phyloP scores from a whole-genome alignment of 2,329 filamentous ascomycete species.

The Fusarium temperatum region DNA sequence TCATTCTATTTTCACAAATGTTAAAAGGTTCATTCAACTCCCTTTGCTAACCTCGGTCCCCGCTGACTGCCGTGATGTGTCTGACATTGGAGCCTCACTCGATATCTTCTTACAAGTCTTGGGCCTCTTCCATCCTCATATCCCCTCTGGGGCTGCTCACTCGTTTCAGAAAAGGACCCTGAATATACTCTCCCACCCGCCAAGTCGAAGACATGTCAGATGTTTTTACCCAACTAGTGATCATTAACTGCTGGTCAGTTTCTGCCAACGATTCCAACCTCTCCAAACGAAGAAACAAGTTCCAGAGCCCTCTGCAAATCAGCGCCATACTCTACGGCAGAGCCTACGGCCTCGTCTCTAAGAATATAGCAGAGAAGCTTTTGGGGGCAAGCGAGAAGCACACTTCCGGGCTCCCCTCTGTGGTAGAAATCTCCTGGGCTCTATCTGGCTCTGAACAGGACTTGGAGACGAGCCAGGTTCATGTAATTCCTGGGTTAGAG shows the following conservation, averaged over 20 bases:
- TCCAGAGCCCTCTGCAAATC: neutral
- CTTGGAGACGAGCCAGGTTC: constrained; percentile 11
- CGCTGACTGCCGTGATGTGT: neutral
- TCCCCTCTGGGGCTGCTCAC: neutral
- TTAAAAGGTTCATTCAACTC: constrained; percentile 1
- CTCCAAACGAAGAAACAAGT: neutral
- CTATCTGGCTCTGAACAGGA: neutral
- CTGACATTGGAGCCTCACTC: neutral
- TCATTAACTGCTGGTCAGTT: constrained; percentile 4
- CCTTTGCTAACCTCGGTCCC: neutral
- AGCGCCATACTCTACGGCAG: neutral
- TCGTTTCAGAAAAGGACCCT: neutral
- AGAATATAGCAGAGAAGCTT: neutral
- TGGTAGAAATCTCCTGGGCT: constrained; percentile 6
- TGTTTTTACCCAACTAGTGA: neutral
- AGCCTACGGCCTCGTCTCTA: constrained; percentile 6
- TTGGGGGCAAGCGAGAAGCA: neutral
- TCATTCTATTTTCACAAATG: neutral
- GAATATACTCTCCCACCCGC: neutral
- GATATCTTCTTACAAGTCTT: constrained; percentile 1
- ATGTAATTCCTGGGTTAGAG: constrained; percentile 3
- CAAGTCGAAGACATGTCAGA: constrained; percentile 13
- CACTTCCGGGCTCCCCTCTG: neutral
- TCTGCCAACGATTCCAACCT: neutral
- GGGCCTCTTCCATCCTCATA: neutral